Conservation (phyloP, 148 eudicot genomes). For the Rhododendron griersonianum region DNA sequence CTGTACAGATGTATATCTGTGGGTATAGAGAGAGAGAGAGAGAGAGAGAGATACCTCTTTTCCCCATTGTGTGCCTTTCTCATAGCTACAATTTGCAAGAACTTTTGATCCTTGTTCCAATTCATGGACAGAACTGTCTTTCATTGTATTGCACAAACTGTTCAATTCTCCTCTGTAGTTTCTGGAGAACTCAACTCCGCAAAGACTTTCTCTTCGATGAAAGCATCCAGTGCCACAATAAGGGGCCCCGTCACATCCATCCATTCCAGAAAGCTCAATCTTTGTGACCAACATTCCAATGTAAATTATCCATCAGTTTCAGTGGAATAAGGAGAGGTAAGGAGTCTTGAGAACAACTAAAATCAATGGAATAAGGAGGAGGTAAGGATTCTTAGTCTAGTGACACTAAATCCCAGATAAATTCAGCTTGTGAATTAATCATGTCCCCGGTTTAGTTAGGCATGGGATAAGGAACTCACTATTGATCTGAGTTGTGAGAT, state of each 20-base stretch:
- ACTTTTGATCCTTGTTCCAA: slow-evolving; percentile 34
- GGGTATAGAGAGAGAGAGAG: neutral
- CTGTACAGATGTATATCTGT: neutral
- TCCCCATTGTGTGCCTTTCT: slow-evolving; percentile 42
- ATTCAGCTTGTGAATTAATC: no score
- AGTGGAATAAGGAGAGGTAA: no score
- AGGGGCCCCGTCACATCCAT: slow-evolving; percentile 26
- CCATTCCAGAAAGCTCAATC: slow-evolving; percentile 45
- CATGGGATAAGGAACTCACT: no score
- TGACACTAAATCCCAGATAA: no score
- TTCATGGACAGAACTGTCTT: slow-evolving; percentile 15
- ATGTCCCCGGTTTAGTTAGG: no score
- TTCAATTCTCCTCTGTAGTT: slow-evolving; percentile 13
- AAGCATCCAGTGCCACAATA: slow-evolving; percentile 48
- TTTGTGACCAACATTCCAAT: neutral
- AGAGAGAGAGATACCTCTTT: slow-evolving; percentile 28
- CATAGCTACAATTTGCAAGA: slow-evolving; percentile 44
- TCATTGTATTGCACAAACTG: neutral
- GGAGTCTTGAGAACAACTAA: neutral
- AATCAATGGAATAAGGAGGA: neutral
- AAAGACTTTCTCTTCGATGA: slow-evolving; percentile 37
- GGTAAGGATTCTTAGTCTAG: no score
- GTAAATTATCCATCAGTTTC: neutral
- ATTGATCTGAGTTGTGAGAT: no score
- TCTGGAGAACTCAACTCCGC: slow-evolving; percentile 20